Base-by-base conservation (phyloP, 768 basidiomycete genomes). In the Coprinopsis strossmayeri region DNA sequence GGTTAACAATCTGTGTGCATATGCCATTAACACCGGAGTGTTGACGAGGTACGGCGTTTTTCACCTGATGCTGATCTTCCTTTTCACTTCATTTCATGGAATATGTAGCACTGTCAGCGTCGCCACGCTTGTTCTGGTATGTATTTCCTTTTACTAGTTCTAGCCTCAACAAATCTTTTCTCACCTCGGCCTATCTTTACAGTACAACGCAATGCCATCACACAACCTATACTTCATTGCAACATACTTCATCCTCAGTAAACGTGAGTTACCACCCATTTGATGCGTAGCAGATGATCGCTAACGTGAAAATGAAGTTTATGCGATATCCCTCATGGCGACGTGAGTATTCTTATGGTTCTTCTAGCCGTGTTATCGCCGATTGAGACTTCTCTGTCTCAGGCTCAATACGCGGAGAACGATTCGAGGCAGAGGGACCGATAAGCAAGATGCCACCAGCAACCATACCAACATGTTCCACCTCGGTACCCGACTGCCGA, bases 41-140 rank as follows among this genome's bases (percentile, higher is more conserved):
- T 45, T 87, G 30, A 84, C 83, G 5, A 78, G 79, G 82, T 77
- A 56, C n/a, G n/a, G n/a, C n/a, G n/a, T n/a, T n/a, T n/a, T n/a
- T n/a, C n/a, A n/a, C n/a, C n/a, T n/a, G n/a, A n/a, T n/a, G n/a
- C n/a, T n/a, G n/a, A n/a, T n/a, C n/a, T n/a, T 30, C 24, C 13
- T 28, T 17, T 25, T 10, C 26, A 32, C 34, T 39, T 49, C 32
- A 38, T 10, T 44, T 20, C 34, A 40, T 45, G 37, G 7, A 50
- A 21, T 37, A n/a, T n/a, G n/a, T 48, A 73, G 72, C 32, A 68
- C 71, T 15, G 64, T 70, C 50, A 75, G 78, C 54, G 48, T 75
- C 13, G 60, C 75, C 3, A 82, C 81, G 0, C 53, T 86, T 40
- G 60, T 83, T 30, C 57, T 81, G 44, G 84, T 86, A 55, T 48